phyloP scores from a whole-genome alignment of 106 monocot species.

The Apostasia ramifera region DNA sequence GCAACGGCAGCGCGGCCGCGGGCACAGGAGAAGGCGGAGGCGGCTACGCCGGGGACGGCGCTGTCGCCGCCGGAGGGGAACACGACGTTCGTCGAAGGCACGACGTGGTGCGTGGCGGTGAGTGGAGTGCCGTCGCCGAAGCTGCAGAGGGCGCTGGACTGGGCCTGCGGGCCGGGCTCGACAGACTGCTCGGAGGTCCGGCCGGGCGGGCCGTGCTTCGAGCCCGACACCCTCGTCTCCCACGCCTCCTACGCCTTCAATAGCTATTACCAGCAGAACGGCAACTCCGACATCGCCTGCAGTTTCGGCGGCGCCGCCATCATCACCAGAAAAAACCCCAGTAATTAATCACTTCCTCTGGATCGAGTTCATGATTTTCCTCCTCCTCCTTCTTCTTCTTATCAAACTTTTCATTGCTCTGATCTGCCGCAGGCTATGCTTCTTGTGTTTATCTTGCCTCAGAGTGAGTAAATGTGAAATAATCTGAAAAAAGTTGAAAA shows the following conservation, averaged over 20 bases:
- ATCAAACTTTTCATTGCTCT: neutral
- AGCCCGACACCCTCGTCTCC: constrained; percentile 59
- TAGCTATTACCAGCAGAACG: constrained; percentile 95
- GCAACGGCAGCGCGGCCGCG: neutral
- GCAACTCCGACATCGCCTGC: constrained; percentile 89
- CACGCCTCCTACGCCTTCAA: constrained; percentile 97
- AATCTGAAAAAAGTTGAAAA: too few relatives aligned
- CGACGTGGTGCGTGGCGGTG: constrained; percentile 76
- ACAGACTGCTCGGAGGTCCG: constrained; percentile 63
- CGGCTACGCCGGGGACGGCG: constrained; percentile 20
- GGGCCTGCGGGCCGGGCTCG: constrained; percentile 79
- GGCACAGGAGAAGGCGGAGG: constrained; percentile 38
- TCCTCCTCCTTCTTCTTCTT: neutral
- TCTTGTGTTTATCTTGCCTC: constrained; percentile 53
- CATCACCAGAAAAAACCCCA: constrained; percentile 59
- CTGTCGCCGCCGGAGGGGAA: constrained; percentile 85
- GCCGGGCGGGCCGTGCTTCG: constrained; percentile 50
- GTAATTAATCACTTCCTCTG: constrained; percentile 19
- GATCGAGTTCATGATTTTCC: neutral
- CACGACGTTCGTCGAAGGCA: constrained; percentile 78
- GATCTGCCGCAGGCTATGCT: constrained; percentile 40
- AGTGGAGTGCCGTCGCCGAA: constrained; percentile 31
- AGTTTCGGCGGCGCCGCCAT: constrained; percentile 80
- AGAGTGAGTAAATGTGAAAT: constrained; percentile 29
- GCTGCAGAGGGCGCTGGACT: constrained; percentile 75